Evolutionary conservation across 768 basidiomycete species (phyloP).

Genomic region (Agaricus bisporus): DNA sequence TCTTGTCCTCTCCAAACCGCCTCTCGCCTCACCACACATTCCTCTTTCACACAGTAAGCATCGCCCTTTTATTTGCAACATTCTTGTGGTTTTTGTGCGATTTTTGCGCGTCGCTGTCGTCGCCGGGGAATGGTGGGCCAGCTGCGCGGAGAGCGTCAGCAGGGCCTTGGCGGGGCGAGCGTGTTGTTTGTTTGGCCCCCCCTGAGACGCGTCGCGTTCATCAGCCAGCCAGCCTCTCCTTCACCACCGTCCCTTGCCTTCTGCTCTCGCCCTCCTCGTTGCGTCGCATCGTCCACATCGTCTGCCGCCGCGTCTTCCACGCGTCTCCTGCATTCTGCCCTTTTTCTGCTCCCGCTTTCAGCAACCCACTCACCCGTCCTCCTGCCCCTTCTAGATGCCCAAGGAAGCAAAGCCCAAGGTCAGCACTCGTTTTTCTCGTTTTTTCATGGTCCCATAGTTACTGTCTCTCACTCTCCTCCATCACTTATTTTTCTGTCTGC

Average conservation of each 20-base stretch:
- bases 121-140: background rate
- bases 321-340: background rate
- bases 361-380: background rate
- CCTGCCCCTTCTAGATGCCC: slow-evolving; percentile 52
- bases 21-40: background rate
- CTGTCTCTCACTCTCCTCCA: no score
- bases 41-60: background rate
- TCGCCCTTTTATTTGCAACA: background rate
- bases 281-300: slow-evolving; percentile 2
- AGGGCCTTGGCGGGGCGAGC: slow-evolving; percentile 5
- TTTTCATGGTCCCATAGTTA: slow-evolving; percentile 8
- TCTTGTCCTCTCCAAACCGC: background rate
- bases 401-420: slow-evolving; percentile 75
- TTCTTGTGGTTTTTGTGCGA: slow-evolving; percentile 6
- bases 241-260: background rate
- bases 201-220: slow-evolving; percentile 20
- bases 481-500: slow-evolving; percentile 6
- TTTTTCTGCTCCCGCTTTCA: background rate
- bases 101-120: background rate
- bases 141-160: slow-evolving; percentile 11
- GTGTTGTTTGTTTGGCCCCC: slow-evolving; percentile 18
- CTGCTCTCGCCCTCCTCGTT: background rate
- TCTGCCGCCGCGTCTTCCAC: slow-evolving; percentile 1
- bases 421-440: slow-evolving; percentile 18
- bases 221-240: slow-evolving; percentile 7